Percentiles rank a stretch among this genome's conserved stretches.
Conservation (phyloP, 2,329 filamentous ascomycete genomes). For the Neoscytalidium dimidiatum region DNA sequence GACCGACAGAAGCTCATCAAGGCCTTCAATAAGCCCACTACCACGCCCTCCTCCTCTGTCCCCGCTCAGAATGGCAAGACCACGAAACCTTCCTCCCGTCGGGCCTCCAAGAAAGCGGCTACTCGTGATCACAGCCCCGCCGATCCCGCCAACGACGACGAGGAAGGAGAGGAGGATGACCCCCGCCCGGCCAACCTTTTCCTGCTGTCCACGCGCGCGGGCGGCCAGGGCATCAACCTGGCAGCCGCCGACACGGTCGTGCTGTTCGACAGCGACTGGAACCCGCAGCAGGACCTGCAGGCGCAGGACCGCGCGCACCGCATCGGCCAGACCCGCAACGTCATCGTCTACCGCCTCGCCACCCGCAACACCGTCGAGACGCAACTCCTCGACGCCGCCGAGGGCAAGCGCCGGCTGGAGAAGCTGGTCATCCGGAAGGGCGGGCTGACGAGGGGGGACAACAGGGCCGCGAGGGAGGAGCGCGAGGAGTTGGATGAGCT, state of each 20-base stretch:
- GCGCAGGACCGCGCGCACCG: slow-evolving; percentile 94
- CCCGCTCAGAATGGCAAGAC: slow-evolving; percentile 21
- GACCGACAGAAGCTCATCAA: slow-evolving; percentile 52
- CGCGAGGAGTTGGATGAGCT: slow-evolving; percentile 51
- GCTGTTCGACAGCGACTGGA: slow-evolving; percentile 89
- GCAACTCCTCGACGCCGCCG: slow-evolving; percentile 79
- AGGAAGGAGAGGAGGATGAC: slow-evolving; percentile 41
- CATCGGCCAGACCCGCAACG: slow-evolving; percentile 89
- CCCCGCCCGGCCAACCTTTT: slow-evolving; percentile 69
- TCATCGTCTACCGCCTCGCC: slow-evolving; percentile 90
- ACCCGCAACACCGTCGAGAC: slow-evolving; percentile 94
- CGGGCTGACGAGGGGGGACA: slow-evolving; percentile 55
- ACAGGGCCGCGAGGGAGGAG: slow-evolving; percentile 37
- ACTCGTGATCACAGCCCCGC: neutral
- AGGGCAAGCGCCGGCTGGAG: slow-evolving; percentile 88
- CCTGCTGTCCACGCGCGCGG: slow-evolving; percentile 84
- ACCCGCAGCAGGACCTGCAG: slow-evolving; percentile 94
- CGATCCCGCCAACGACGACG: slow-evolving; percentile 23
- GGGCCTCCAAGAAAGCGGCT: neutral
- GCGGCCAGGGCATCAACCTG: slow-evolving; percentile 93
- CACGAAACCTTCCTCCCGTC: neutral
- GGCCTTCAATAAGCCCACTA: slow-evolving; percentile 48
- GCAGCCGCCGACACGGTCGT: slow-evolving; percentile 90
- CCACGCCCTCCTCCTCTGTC: too few relatives aligned
- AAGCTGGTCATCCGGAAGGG: slow-evolving; percentile 96